Conservation (phyloP, 306 rosid species). For the Elaeagnus macrophylla region DNA sequence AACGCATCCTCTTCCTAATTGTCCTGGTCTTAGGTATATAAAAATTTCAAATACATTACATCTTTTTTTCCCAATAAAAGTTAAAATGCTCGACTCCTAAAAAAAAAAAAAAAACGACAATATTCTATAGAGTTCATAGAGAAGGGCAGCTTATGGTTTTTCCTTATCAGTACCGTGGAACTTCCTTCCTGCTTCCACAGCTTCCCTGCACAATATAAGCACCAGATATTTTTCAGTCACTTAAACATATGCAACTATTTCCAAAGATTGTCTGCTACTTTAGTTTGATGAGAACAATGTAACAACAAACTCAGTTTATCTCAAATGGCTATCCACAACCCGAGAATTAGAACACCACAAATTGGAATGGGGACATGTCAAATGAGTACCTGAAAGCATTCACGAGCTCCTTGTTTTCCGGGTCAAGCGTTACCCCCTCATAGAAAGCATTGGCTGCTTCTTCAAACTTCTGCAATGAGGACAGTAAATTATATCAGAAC, state of each 20-base stretch:
- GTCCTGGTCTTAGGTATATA: too few relatives aligned
- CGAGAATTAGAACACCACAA: neutral
- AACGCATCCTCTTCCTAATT: too few relatives aligned
- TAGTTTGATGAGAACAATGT: too few relatives aligned
- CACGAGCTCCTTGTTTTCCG: constrained; percentile 73
- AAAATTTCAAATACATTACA: too few relatives aligned
- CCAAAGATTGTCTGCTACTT: neutral
- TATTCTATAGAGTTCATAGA: too few relatives aligned
- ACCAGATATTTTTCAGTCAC: constrained; percentile 4
- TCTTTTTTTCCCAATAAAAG: too few relatives aligned
- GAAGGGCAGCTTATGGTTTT: constrained; percentile 23
- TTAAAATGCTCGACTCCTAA: too few relatives aligned
- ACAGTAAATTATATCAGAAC: constrained; percentile 13
- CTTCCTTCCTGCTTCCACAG: constrained; percentile 83
- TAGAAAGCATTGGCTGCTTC: constrained; percentile 93
- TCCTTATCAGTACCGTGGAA: constrained; percentile 52
- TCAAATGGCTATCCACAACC: neutral
- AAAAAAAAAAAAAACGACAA: neutral
- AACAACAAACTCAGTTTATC: neutral
- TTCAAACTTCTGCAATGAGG: constrained; percentile 61
- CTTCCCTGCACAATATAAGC: constrained; percentile 55
- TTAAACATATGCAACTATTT: neutral
- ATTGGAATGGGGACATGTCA: constrained; percentile 1
- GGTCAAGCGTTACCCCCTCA: constrained; percentile 77
- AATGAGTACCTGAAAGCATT: constrained; percentile 67